These are phyloP conservation scores for Xylariaceae sp. DNA, from an alignment of 2,329 filamentous ascomycete genomes.

Conservation along the genomic window DNA sequence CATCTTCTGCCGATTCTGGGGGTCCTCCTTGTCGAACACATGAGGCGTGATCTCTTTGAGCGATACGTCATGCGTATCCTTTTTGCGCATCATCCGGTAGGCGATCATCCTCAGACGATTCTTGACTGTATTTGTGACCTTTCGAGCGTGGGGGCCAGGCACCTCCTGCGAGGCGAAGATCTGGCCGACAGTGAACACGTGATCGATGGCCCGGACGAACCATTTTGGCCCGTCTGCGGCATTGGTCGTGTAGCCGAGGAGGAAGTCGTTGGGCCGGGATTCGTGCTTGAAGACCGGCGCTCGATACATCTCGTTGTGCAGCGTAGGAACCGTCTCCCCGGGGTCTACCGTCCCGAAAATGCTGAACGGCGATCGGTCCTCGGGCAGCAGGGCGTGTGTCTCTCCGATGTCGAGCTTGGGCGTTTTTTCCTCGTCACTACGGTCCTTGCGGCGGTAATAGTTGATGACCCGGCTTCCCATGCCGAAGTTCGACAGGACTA, in stretches of 20 bases:
- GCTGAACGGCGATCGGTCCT: conserved; percentile 93
- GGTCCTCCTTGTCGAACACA: conserved; percentile 86
- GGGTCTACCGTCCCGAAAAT: conserved; percentile 90
- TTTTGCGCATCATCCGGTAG: conserved; percentile 78
- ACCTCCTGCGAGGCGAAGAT: conserved; percentile 88
- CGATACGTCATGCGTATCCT: conserved; percentile 58
- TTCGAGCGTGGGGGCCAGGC: conserved; percentile 85
- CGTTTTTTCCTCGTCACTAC: conserved; percentile 62
- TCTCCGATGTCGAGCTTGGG: conserved; percentile 84
- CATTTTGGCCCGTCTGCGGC: conserved; percentile 70
- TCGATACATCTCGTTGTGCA: conserved; percentile 93
- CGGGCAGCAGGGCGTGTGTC: conserved; percentile 76
- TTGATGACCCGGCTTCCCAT: conserved; percentile 97
- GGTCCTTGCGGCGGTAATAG: conserved; percentile 84
- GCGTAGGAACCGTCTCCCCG: conserved; percentile 80
- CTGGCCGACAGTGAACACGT: conserved; percentile 86
- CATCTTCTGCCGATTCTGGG: conserved; percentile 92
- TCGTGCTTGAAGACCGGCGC: conserved; percentile 88
- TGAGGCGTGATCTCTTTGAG: conserved; percentile 86
- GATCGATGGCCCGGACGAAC: conserved; percentile 82
- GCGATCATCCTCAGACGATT: conserved; percentile 94
- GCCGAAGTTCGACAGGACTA: conserved; percentile 88
- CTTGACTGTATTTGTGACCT: conserved; percentile 95
- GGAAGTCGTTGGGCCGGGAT: conserved; percentile 71
- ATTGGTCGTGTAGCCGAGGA: conserved; percentile 76